Evolutionary conservation across 164 flowering plant species (phyloP).

Genomic region (Magnolia kwangsiensis): DNA sequence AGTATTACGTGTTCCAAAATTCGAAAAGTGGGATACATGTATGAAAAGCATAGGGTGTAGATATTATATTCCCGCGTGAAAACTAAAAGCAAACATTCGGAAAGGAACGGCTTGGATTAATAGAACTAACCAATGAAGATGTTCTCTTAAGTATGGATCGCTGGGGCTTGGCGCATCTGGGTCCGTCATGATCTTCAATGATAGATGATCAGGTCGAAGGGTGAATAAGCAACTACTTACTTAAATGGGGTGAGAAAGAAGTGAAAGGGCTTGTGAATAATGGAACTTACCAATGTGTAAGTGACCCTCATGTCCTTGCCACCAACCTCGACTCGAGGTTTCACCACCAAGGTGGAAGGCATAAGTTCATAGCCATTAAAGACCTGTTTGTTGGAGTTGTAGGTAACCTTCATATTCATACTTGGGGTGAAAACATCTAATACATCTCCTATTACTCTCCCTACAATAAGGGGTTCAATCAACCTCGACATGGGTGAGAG

Average conservation of each 20-base stretch:
- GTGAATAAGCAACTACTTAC: background rate
- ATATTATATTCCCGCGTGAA: no score
- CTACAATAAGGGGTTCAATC: conserved; percentile 55
- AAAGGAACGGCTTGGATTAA: background rate
- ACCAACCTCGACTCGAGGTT: conserved; percentile 63
- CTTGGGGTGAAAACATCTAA: conserved; percentile 57
- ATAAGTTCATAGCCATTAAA: conserved; percentile 68
- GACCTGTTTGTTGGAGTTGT: conserved; percentile 44
- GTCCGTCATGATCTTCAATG: conserved; percentile 71
- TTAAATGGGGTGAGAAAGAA: background rate
- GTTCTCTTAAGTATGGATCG: conserved; percentile 77
- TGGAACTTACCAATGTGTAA: conserved; percentile 63
- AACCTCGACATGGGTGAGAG: conserved; percentile 31
- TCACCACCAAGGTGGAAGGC: conserved; percentile 50
- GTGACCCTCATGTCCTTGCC: conserved; percentile 76
- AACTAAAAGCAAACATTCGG: background rate
- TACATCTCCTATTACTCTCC: conserved; percentile 85
- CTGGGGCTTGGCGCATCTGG: conserved; percentile 96
- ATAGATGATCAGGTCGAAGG: background rate
- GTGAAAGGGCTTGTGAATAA: background rate
- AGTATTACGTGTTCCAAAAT: no score
- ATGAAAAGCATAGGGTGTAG: background rate
- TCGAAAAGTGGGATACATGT: background rate
- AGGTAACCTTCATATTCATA: conserved; percentile 50
- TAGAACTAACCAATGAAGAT: conserved; percentile 68